Percentiles rank a stretch among this genome's conserved stretches.
These are phyloP conservation scores for Pontederia paniculata DNA, from an alignment of 176 grass and related monocot genomes.

Conservation along the genomic window DNA sequence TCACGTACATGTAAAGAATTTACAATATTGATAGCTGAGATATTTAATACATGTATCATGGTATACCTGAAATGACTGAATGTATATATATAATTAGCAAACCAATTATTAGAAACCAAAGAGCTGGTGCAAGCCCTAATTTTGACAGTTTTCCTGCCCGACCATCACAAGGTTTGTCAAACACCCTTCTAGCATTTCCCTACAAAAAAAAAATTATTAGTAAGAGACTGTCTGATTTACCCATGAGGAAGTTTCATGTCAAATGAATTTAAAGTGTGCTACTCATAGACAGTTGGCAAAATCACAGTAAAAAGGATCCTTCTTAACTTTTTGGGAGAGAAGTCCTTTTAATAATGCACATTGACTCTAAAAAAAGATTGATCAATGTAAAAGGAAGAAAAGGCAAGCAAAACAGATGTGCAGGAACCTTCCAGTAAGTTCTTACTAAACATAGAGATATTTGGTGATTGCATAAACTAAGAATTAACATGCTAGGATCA, in stretches of 20 bases:
- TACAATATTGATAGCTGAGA: not conserved
- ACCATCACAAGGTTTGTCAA: constrained; percentile 63
- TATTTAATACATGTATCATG: not conserved
- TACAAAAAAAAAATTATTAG: constrained; percentile 27
- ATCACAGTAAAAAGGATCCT: too few relatives aligned
- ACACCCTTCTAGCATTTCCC: constrained; percentile 92
- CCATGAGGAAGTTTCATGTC: not conserved
- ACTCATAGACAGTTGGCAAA: too few relatives aligned
- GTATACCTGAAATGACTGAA: constrained; percentile 76
- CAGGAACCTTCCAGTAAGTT: too few relatives aligned
- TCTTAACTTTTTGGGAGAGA: too few relatives aligned
- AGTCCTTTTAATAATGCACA: too few relatives aligned
- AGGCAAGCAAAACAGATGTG: too few relatives aligned
- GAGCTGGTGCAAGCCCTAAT: constrained; percentile 78
- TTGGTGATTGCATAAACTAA: too few relatives aligned
- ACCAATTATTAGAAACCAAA: constrained; percentile 60
- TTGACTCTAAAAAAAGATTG: too few relatives aligned
- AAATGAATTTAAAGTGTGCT: too few relatives aligned
- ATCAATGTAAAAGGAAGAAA: too few relatives aligned
- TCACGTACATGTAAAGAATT: constrained; percentile 3
- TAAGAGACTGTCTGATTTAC: constrained; percentile 4
- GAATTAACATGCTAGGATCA: too few relatives aligned
- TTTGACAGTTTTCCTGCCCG: constrained; percentile 56
- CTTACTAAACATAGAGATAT: too few relatives aligned
- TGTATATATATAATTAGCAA: constrained; percentile 72